Evolutionary conservation across 192 early-diverging fungal species (phyloP), one percentile per base, ranked within the genome.

Genomic region (Rhizophagus clarus): DNA sequence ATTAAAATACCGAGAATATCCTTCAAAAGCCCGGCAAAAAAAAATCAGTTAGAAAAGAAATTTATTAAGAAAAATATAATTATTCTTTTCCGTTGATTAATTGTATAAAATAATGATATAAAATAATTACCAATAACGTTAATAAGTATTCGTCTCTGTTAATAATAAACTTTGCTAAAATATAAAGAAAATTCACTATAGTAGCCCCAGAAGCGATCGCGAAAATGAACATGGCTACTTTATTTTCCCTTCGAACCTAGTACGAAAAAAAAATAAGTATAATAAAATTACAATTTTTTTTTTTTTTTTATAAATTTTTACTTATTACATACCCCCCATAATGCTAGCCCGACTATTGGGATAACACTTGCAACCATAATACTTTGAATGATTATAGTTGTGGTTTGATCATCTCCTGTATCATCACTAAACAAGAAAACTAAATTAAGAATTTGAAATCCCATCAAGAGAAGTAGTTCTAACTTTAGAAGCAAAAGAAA

Each of bases 361-460:
- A 76, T 37, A 62, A 76, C 61, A 24, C 61, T 32, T 20, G 32
- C 56, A 22, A 76, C 61, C 56, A 76, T 62, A 26, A 76, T 40
- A 40, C 56, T 62, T 76, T 76, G 74, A 26, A 76, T 4, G 2
- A 76, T 76, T 6, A 76, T 76, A 26, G 60, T 63, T 37, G 9
- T 17, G 9, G 60, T 62, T 11, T 76, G 61, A 22, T 63, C 37
- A 8, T 40, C 37, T 40, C 8, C 47, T 24, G 22, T 9, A 63
- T 14, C 24, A 61, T 76, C 61, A 12, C 24, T 49, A n/a, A 62
- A 76, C 26, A 76, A 76, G 61, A 76, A 76, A 22, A 61, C 31
- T 34, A 76, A 61, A 26, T 61, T 76, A 64, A 76, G 74, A 47
- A 76, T 76, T 76, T 76, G 74, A 20, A 76, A 76, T 3, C 74